Conservation (phyloP, 2,329 filamentous ascomycete genomes). For the Simplicillium aogashimaense region DNA sequence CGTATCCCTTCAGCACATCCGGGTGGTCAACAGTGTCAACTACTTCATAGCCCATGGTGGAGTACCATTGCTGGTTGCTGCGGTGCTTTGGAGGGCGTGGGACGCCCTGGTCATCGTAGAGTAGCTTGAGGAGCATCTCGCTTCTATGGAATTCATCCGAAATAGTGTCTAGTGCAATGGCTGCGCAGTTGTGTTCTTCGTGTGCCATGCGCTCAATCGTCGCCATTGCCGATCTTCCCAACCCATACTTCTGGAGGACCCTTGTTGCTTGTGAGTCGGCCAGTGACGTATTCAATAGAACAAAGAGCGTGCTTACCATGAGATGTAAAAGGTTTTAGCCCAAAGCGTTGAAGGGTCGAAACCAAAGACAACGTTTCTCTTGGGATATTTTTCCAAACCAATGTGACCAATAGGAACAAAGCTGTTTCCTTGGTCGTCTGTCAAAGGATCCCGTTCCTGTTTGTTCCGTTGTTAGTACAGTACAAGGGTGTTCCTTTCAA, state of each 20-base stretch:
- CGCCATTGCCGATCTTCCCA: slow-evolving; percentile 25
- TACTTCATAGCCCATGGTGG: slow-evolving; percentile 15
- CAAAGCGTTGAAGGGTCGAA: slow-evolving; percentile 23
- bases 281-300: background rate
- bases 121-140: slow-evolving; percentile 11
- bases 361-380: slow-evolving; percentile 18
- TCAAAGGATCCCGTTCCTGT: slow-evolving; percentile 21
- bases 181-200: slow-evolving; percentile 20
- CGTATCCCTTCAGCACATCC: background rate
- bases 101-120: slow-evolving; percentile 17
- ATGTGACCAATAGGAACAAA: slow-evolving; percentile 32
- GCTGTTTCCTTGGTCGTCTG: slow-evolving; percentile 21
- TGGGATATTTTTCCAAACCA: slow-evolving; percentile 21
- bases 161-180: slow-evolving; percentile 25
- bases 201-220: slow-evolving; percentile 20
- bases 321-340: slow-evolving; percentile 30
- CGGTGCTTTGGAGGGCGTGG: slow-evolving; percentile 15
- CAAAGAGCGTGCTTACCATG: slow-evolving; percentile 13
- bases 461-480: slow-evolving; percentile 5
- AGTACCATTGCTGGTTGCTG: slow-evolving; percentile 20
- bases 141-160: slow-evolving; percentile 16
- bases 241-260: slow-evolving; percentile 23
- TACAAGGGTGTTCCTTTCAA: no score
- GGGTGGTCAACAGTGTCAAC: slow-evolving; percentile 5
- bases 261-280: slow-evolving; percentile 5